phyloP scores from a whole-genome alignment of 176 grass and related monocot species.

The Musa beccarii region DNA sequence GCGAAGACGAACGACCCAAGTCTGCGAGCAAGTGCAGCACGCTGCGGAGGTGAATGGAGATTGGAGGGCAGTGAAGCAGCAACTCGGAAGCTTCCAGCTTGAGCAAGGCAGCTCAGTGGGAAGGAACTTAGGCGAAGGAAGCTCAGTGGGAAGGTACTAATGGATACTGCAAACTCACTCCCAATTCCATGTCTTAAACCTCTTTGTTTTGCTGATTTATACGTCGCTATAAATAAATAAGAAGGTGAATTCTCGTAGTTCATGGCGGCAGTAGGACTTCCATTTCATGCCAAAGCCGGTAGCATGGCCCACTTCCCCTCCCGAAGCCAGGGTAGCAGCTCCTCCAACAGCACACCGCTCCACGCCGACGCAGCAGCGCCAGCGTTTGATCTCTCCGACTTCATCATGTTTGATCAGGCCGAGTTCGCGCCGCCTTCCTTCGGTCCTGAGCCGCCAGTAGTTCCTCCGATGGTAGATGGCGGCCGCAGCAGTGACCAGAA shows the following conservation, averaged over 20 bases:
- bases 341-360: not conserved
- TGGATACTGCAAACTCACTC: too few species aligned
- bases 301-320: not conserved
- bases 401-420: not conserved
- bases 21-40: not conserved
- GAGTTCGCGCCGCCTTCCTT: not conserved
- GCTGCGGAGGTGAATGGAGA: not conserved
- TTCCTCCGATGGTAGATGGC: not conserved
- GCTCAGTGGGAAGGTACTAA: not conserved
- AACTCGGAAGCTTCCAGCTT: not conserved
- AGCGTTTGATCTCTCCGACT: not conserved
- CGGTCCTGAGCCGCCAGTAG: not conserved
- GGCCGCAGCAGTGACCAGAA: too few species aligned
- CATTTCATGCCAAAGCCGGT: not conserved
- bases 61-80: not conserved
- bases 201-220: too few species aligned
- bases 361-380: not conserved
- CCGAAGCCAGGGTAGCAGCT: not conserved
- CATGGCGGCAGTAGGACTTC: slow-evolving; percentile 4
- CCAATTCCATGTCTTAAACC: too few species aligned
- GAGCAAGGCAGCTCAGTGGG: not conserved
- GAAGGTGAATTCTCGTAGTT: not conserved
- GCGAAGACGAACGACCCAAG: not conserved
- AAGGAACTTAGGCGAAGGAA: not conserved
- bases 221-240: not conserved